Conservation (phyloP, 805 yeast genomes). For the Ascoidea asiatica region DNA sequence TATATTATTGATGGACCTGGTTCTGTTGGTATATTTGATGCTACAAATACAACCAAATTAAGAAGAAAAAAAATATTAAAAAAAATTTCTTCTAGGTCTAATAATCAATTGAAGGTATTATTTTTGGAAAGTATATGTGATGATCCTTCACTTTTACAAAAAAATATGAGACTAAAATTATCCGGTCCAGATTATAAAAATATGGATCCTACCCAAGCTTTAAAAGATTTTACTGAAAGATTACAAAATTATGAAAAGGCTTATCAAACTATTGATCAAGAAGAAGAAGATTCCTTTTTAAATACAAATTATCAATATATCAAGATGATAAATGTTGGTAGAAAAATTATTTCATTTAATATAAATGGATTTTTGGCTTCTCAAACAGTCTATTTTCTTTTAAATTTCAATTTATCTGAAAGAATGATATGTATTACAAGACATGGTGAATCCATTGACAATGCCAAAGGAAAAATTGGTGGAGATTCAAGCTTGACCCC, state of each 20-base stretch:
- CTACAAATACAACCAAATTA: slow-evolving; percentile 62
- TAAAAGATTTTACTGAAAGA: slow-evolving; percentile 72
- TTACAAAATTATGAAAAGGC: slow-evolving; percentile 76
- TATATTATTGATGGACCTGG: slow-evolving; percentile 74
- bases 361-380: slow-evolving; percentile 83
- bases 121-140: slow-evolving; percentile 83
- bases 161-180: slow-evolving; percentile 72
- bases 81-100: slow-evolving; percentile 39
- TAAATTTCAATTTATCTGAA: slow-evolving; percentile 78
- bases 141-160: slow-evolving; percentile 64
- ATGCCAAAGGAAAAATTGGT: slow-evolving; percentile 76
- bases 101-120: slow-evolving; percentile 59
- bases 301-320: slow-evolving; percentile 44
- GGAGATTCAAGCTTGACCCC: slow-evolving; percentile 80
- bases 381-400: slow-evolving; percentile 79
- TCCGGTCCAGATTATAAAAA: slow-evolving; percentile 86
- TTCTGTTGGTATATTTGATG: slow-evolving; percentile 84
- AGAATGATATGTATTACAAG: slow-evolving; percentile 92
- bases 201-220: slow-evolving; percentile 72
- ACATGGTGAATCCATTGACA: slow-evolving; percentile 87
- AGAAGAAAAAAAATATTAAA: slow-evolving; percentile 47
- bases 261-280: slow-evolving; percentile 80
- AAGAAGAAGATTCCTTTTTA: slow-evolving; percentile 37
- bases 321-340: slow-evolving; percentile 93
- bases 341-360: slow-evolving; percentile 84